Evolutionary conservation across 208 protist genomes (phyloP).

Genomic region (Leishmania lainsoni): DNA sequence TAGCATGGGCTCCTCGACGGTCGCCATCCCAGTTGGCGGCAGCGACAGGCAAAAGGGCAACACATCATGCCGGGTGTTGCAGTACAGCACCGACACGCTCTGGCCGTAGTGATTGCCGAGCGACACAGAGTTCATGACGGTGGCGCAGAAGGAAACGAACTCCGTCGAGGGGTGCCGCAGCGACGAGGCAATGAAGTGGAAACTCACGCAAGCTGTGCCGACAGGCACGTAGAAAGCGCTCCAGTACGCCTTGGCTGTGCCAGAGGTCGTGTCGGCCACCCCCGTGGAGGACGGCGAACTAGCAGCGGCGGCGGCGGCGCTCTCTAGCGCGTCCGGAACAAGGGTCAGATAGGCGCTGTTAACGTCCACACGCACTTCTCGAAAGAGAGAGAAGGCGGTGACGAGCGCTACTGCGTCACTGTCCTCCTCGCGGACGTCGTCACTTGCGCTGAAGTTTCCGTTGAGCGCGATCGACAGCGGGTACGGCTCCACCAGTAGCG

Average conservation of each 20-base stretch:
- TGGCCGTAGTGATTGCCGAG: slow-evolving; percentile 88
- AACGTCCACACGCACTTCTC: slow-evolving; percentile 41
- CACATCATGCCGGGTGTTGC: slow-evolving; percentile 75
- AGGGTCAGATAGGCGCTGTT: slow-evolving; percentile 43
- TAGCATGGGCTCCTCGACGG: slow-evolving; percentile 75
- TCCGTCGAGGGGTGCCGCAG: slow-evolving; percentile 64
- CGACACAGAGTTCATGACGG: slow-evolving; percentile 74
- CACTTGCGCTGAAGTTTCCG: slow-evolving; percentile 48
- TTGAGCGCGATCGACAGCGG: slow-evolving; percentile 34
- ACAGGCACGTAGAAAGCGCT: slow-evolving; percentile 67
- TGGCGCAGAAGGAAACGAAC: slow-evolving; percentile 66
- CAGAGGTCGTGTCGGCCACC: background rate
- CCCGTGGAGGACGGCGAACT: background rate
- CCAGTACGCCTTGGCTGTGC: slow-evolving; percentile 45
- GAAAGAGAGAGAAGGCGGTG: slow-evolving; percentile 38
- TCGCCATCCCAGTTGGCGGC: slow-evolving; percentile 35
- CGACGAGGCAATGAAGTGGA: slow-evolving; percentile 75
- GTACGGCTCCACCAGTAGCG: slow-evolving; percentile 55
- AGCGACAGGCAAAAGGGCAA: slow-evolving; percentile 68
- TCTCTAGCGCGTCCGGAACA: slow-evolving; percentile 32
- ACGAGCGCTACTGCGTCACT: slow-evolving; percentile 22
- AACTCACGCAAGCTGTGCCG: slow-evolving; percentile 63
- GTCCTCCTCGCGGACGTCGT: slow-evolving; percentile 50
- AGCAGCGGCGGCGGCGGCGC: background rate
- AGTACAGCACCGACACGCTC: slow-evolving; percentile 72